Evolutionary conservation across 306 rosid species (phyloP), one percentile per base, ranked within the genome.

Genomic region (Lotus japonicus): DNA sequence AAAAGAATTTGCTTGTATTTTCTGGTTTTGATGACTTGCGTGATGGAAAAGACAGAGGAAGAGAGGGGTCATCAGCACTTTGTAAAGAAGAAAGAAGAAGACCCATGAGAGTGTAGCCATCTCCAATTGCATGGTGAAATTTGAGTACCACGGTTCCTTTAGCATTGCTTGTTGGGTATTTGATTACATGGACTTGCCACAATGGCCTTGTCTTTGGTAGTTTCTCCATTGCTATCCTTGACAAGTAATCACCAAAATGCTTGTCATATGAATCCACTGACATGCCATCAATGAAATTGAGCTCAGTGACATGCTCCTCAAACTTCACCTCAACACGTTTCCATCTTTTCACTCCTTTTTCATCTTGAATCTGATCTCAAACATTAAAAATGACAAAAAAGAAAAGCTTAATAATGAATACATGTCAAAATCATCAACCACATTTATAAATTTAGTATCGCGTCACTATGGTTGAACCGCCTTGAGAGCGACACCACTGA

Each of bases 51-150:
- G 65, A 69, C n/a, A 70, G 31, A 26, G 66, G 58, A 7, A 70
- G 46, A 28, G 57, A 70, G 7, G 74, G 46, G 11, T 70, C 7
- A 9, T 72, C 71, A 8, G 70, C 76, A 23, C 84, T 72, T 72
- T 43, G 69, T 0, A 79, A 48, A 31, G 23, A 76, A 5, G 89
- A 72, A 55, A 81, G 73, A 21, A 21, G 26, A 21, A 21, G 26
- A 26, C 79, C 57, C 89, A 83, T 79, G 12, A 79, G 54, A 9
- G 77, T 56, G 72, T 63, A 83, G 15, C 82, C 84, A 79, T 83
- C 85, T 4, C 81, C 88, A 59, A 84, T 76, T 3, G 88, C 67
- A 66, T 80, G 88, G 53, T 80, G 85, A 56, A 81, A 17, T 71
- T 59, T 59, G 76, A 71, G 12, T 4, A 71, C 6, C n/a, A 71